Base-by-base conservation (phyloP, 345 rosid species). In the Eucalyptus sp. region DNA sequence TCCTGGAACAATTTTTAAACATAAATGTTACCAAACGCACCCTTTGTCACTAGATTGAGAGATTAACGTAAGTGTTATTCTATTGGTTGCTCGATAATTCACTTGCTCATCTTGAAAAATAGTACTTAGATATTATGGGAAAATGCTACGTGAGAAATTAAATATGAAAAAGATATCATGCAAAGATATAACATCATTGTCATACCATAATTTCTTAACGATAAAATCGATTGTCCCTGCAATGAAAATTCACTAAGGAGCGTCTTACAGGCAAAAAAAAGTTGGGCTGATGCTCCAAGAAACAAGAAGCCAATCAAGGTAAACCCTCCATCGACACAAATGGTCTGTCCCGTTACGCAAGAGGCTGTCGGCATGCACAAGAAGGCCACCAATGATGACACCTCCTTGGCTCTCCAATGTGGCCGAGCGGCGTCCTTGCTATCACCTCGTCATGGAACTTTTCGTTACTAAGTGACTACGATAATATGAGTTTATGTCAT, bases 251-350 rank as follows among this genome's bases (percentile, higher is more conserved):
- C n/a, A n/a, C n/a, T n/a, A n/a, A n/a, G n/a, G n/a, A n/a, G n/a
- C n/a, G n/a, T n/a, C n/a, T n/a, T n/a, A n/a, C n/a, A n/a, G n/a
- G n/a, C n/a, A n/a, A n/a, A n/a, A n/a, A n/a, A n/a, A n/a, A n/a
- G n/a, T n/a, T n/a, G n/a, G n/a, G n/a, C n/a, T n/a, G n/a, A n/a
- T n/a, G n/a, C n/a, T n/a, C n/a, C n/a, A n/a, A n/a, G n/a, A n/a
- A n/a, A n/a, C n/a, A n/a, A n/a, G n/a, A n/a, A n/a, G n/a, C n/a
- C n/a, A n/a, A n/a, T n/a, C n/a, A n/a, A n/a, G n/a, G n/a, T n/a
- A n/a, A n/a, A n/a, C n/a, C n/a, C 95, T 52, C 96, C 96, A 76
- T 94, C 96, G 7, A 92, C 93, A 44, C 89, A 86, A 33, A 93
- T 92, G 86, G 88, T 86, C 84, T 94, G 94, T 41, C 94, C 95